Conservation (phyloP, 1,284 basidiomycete species). For the Cryptococcus sp. region DNA sequence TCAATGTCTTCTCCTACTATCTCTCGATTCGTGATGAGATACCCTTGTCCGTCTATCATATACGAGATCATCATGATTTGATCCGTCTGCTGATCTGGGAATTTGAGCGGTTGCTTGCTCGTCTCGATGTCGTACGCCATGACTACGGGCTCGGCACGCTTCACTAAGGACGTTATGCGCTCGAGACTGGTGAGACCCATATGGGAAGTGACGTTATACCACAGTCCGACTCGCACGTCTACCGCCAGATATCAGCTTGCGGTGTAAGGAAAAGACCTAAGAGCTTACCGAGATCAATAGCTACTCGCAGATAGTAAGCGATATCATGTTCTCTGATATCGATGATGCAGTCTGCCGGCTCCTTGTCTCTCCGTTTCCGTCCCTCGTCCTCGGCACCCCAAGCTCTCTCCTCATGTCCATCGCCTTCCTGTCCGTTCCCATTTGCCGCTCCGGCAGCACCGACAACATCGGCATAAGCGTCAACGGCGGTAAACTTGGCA, state of each 20-base stretch:
- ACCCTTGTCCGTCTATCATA: constrained; percentile 69
- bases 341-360: constrained; percentile 87
- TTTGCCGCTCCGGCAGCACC: constrained; percentile 65
- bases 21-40: constrained; percentile 95
- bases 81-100: constrained; percentile 93
- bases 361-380: constrained; percentile 62
- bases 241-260: not conserved
- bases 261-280: constrained; percentile 2
- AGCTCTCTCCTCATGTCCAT: constrained; percentile 40
- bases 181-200: constrained; percentile 78
- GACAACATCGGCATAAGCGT: constrained; percentile 98
- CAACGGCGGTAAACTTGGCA: constrained; percentile 91
- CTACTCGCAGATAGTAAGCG: constrained; percentile 95
- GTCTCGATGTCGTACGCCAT: constrained; percentile 99
- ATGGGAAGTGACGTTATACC: constrained; percentile 87
- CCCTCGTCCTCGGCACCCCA: constrained; percentile 62
- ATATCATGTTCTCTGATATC: constrained; percentile 97
- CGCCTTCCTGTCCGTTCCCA: constrained; percentile 58
- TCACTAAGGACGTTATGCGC: constrained; percentile 79
- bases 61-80: constrained; percentile 99
- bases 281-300: constrained; percentile 81
- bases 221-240: constrained; percentile 94
- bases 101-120: constrained; percentile 97
- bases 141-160: constrained; percentile 98
- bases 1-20: constrained; percentile 98